A percentile compares a stretch with the other conserved stretches of the same genome.
Conservation (phyloP, 768 basidiomycete species). For the Cystobasidium ongulense region DNA sequence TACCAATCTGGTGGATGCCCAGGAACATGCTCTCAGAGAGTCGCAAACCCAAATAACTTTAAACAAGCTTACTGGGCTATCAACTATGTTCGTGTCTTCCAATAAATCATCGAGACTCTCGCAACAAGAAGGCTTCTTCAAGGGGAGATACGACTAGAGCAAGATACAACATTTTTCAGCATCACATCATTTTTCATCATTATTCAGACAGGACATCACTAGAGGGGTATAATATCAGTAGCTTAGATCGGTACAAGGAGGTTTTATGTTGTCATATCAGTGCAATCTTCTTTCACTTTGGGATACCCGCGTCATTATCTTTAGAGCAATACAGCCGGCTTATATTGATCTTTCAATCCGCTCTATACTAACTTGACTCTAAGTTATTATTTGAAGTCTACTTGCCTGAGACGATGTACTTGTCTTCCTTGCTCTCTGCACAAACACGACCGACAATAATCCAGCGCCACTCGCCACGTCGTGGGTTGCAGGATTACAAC, state of each 20-base stretch:
- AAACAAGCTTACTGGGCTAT: conserved; percentile 39
- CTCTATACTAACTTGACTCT: no score
- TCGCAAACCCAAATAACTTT: conserved; percentile 57
- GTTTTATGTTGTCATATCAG: no score
- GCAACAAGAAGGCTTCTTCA: neutral
- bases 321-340: neutral
- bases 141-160: neutral
- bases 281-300: no score
- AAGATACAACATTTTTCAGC: neutral
- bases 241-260: no score
- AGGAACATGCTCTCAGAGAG: conserved; percentile 46
- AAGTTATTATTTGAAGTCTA: no score
- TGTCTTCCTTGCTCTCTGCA: neutral
- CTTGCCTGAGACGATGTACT: neutral
- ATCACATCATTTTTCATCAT: no score
- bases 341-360: no score
- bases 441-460: no score
- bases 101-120: neutral
- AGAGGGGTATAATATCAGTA: no score
- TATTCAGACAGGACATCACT: no score
- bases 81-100: conserved; percentile 35
- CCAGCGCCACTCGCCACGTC: neutral
- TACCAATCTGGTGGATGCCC: conserved; percentile 38
- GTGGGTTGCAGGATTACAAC: neutral
- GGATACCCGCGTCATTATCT: no score